Evolutionary conservation across 2,329 filamentous ascomycete species (phyloP).

Genomic region (Sporothrix curviconia): DNA sequence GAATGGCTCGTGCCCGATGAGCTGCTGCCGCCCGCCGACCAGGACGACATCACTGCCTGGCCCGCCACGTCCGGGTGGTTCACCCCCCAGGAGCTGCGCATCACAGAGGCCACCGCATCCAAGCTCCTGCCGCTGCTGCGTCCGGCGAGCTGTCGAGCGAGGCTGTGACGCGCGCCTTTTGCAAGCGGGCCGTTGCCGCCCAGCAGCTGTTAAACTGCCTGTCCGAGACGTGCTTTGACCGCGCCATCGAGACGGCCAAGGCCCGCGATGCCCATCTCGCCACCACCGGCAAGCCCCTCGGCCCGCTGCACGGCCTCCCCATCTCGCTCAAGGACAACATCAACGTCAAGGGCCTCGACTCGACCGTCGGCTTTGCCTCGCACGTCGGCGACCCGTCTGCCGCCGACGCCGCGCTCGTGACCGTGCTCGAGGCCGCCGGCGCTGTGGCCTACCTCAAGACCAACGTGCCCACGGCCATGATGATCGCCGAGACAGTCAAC

Average conservation of each 20-base stretch:
- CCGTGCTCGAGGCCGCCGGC: conserved; percentile 40
- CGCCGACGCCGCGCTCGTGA: conserved; percentile 34
- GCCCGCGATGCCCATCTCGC: conserved; percentile 44
- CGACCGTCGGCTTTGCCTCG: conserved; percentile 57
- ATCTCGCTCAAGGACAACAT: conserved; percentile 67
- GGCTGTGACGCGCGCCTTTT: conserved; percentile 32
- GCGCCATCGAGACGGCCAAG: conserved; percentile 42
- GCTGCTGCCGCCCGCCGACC: conserved; percentile 46
- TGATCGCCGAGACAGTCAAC: conserved; percentile 63
- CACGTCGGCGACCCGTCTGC: conserved; percentile 52
- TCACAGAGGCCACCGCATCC: conserved; percentile 29
- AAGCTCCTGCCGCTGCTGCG: conserved; percentile 31
- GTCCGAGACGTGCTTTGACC: conserved; percentile 47
- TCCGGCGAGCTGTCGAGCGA: conserved; percentile 32
- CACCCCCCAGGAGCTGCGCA: conserved; percentile 35
- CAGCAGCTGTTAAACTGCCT: conserved; percentile 42
- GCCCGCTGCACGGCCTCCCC: conserved; percentile 60
- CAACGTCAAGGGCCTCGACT: conserved; percentile 52
- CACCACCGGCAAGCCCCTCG: conserved; percentile 41
- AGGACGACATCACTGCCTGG: conserved; percentile 51
- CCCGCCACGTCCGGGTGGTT: conserved; percentile 55
- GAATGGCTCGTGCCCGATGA: conserved; percentile 51
- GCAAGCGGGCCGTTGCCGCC: conserved; percentile 33
- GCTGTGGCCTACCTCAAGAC: conserved; percentile 53
- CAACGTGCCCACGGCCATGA: conserved; percentile 55